Conservation (phyloP, 495 filamentous ascomycete species). For the Amphirosellinia nigrospora region DNA sequence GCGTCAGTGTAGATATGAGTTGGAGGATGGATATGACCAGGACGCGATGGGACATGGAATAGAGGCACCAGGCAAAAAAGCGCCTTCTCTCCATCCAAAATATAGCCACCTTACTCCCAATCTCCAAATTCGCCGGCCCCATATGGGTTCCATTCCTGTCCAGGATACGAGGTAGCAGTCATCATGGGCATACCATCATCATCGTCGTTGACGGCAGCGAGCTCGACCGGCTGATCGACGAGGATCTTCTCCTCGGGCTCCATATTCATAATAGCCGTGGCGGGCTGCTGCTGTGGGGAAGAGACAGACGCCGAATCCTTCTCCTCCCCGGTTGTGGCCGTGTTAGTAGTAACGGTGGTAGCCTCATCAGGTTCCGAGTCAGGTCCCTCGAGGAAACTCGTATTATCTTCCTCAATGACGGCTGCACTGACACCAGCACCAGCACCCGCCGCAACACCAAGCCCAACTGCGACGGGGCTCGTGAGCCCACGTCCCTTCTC, state of each 20-base stretch:
- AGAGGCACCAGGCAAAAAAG: neutral
- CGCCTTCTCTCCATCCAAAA: neutral
- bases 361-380: conserved; percentile 33
- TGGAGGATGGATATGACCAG: neutral
- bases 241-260: conserved; percentile 60
- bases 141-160: conserved; percentile 81
- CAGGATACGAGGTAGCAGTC: conserved; percentile 80
- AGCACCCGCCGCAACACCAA: neutral
- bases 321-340: neutral
- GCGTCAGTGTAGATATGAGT: neutral
- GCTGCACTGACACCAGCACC: neutral
- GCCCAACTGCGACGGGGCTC: neutral
- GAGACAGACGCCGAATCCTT: conserved; percentile 28
- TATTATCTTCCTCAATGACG: conserved; percentile 18
- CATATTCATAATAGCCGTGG: conserved; percentile 34
- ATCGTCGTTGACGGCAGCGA: conserved; percentile 41
- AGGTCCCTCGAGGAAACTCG: conserved; percentile 32
- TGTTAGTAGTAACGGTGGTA: neutral
- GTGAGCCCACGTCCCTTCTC: conserved; percentile 21
- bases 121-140: conserved; percentile 42
- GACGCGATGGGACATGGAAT: neutral
- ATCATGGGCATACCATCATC: conserved; percentile 67
- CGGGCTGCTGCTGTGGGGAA: neutral
- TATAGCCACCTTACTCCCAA: conserved; percentile 24
- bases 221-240: conserved; percentile 40